Evolutionary conservation across 1,139 yeast species (phyloP).

Genomic region (Saccharomyces hybrid): DNA sequence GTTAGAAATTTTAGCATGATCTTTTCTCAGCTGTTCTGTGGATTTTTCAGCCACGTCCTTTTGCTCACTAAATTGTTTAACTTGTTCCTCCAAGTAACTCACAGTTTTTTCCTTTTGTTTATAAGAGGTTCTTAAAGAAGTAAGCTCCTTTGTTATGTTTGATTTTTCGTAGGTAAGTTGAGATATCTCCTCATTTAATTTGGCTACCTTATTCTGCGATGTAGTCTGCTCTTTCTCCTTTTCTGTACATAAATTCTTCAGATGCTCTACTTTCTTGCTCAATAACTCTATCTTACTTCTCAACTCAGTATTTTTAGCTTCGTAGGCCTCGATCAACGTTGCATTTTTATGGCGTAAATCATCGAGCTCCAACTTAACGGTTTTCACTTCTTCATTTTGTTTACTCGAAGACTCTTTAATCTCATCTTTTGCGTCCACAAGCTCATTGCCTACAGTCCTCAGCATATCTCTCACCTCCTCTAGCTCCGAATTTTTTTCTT

Average conservation of each 20-base stretch:
- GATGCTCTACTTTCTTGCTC: constrained; percentile 5
- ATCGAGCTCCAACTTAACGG: constrained; percentile 15
- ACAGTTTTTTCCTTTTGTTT: constrained; percentile 46
- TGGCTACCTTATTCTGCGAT: constrained; percentile 33
- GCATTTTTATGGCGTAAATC: constrained; percentile 22
- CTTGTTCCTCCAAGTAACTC: constrained; percentile 39
- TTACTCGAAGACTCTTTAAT: constrained; percentile 17
- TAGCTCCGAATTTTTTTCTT: constrained; percentile 26
- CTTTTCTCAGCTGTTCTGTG: constrained; percentile 19
- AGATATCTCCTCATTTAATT: constrained; percentile 36
- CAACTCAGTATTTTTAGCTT: constrained; percentile 30
- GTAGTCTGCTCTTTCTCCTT: constrained; percentile 23
- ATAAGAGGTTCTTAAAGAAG: constrained; percentile 18
- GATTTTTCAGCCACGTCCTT: constrained; percentile 23
- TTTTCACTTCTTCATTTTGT: constrained; percentile 10
- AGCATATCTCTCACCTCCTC: constrained; percentile 59
- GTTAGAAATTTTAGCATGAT: constrained; percentile 25
- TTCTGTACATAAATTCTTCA: constrained; percentile 1
- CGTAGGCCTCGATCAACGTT: constrained; percentile 16
- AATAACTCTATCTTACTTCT: constrained; percentile 11
- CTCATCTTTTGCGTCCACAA: constrained; percentile 40
- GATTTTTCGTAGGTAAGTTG: not conserved
- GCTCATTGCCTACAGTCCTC: constrained; percentile 64
- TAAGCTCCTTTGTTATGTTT: constrained; percentile 6
- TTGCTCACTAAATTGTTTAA: constrained; percentile 32